These are phyloP conservation scores for Candida sakaeoensis DNA, from an alignment of 805 yeast species.

Conservation along the genomic window DNA sequence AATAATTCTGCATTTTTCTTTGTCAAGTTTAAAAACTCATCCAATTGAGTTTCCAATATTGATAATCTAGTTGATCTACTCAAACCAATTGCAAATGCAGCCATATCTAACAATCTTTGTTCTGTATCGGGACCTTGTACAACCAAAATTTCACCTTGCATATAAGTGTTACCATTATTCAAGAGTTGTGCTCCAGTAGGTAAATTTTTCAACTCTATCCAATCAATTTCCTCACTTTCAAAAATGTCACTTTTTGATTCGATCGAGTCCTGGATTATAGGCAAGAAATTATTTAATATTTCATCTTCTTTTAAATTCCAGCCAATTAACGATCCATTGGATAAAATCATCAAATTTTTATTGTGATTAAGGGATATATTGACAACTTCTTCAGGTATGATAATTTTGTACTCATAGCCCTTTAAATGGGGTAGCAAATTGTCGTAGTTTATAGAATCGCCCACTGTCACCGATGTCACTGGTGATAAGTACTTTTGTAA, in stretches of 20 bases:
- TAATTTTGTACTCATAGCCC: constrained; percentile 10
- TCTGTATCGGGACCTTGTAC: constrained; percentile 52
- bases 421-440: constrained; percentile 32
- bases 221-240: constrained; percentile 89
- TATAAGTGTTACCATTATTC: constrained; percentile 30
- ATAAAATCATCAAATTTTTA: constrained; percentile 61
- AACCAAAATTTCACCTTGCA: constrained; percentile 69
- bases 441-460: constrained; percentile 65
- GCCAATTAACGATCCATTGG: constrained; percentile 76
- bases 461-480: constrained; percentile 68
- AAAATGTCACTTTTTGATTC: constrained; percentile 16
- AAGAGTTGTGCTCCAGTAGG: constrained; percentile 18
- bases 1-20: constrained; percentile 61
- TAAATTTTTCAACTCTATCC: constrained; percentile 42
- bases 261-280: constrained; percentile 47
- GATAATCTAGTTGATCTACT: constrained; percentile 85
- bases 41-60: constrained; percentile 69
- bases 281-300: constrained; percentile 45
- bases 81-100: constrained; percentile 85
- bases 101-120: constrained; percentile 65
- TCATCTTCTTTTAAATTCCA: constrained; percentile 72
- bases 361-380: constrained; percentile 38
- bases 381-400: constrained; percentile 70
- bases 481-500: constrained; percentile 33
- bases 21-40: constrained; percentile 61